These are phyloP conservation scores for Cercospora sp. DNA, from an alignment of 2,329 filamentous ascomycete species.

Conservation along the genomic window DNA sequence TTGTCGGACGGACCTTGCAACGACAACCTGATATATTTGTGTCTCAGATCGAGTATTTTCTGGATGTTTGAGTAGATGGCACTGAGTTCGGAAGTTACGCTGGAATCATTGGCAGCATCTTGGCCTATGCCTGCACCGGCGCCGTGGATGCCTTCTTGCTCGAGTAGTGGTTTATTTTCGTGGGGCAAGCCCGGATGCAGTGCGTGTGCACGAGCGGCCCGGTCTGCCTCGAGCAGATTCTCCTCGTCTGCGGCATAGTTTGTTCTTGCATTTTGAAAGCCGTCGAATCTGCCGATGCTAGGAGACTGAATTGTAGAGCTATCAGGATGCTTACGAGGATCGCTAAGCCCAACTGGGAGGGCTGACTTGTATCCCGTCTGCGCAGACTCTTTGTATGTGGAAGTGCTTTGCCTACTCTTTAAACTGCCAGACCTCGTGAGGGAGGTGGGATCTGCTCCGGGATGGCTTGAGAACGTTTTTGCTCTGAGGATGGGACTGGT, in stretches of 20 bases:
- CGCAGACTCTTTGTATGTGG: slow-evolving; percentile 14
- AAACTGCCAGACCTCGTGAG: slow-evolving; percentile 45
- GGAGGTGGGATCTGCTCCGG: slow-evolving; percentile 40
- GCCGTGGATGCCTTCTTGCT: slow-evolving; percentile 58
- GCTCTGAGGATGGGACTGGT: slow-evolving; percentile 44
- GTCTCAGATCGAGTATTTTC: slow-evolving; percentile 79
- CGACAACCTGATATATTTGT: slow-evolving; percentile 85
- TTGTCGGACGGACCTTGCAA: slow-evolving; percentile 81
- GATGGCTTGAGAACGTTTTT: slow-evolving; percentile 47
- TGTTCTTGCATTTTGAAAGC: slow-evolving; percentile 19
- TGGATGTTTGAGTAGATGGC: slow-evolving; percentile 89
- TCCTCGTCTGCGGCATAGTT: slow-evolving; percentile 24
- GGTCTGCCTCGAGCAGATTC: slow-evolving; percentile 48
- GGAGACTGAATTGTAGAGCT: slow-evolving; percentile 36
- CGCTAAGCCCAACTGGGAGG: slow-evolving; percentile 39
- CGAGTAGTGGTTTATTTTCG: slow-evolving; percentile 57
- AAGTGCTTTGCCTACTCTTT: slow-evolving; percentile 43
- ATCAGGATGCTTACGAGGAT: slow-evolving; percentile 36
- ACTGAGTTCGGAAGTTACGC: slow-evolving; percentile 79
- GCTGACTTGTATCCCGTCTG: slow-evolving; percentile 34
- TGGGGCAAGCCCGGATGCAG: slow-evolving; percentile 55
- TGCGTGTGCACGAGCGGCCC: slow-evolving; percentile 50
- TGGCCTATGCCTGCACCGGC: slow-evolving; percentile 60
- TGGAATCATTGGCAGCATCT: slow-evolving; percentile 71
- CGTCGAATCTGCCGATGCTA: slow-evolving; percentile 35